Conservation (phyloP, 495 filamentous ascomycete genomes). For the Annulohypoxylon bovei region DNA sequence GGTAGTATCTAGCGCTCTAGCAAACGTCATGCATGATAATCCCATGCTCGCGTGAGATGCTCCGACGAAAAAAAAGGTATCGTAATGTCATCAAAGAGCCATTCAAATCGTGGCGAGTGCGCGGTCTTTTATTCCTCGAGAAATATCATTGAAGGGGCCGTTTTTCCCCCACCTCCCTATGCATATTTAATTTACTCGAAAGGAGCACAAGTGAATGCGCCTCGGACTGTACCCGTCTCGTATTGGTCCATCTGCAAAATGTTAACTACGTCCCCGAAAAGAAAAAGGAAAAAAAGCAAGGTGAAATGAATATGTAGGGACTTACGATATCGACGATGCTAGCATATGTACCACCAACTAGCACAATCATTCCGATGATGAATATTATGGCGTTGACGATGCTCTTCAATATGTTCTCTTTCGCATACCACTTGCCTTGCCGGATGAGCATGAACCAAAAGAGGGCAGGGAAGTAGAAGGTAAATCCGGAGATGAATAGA, state of each 20-base stretch:
- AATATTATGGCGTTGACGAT: conserved; percentile 62
- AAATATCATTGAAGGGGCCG: not conserved
- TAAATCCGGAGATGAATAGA: conserved; percentile 71
- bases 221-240: conserved; percentile 51
- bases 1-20: conserved; percentile 14
- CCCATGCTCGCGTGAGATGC: conserved; percentile 18
- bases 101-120: conserved; percentile 1
- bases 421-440: conserved; percentile 58
- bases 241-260: conserved; percentile 57
- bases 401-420: conserved; percentile 58
- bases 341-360: conserved; percentile 68
- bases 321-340: conserved; percentile 66
- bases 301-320: conserved; percentile 21
- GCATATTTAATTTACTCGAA: conserved; percentile 38
- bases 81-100: conserved; percentile 27
- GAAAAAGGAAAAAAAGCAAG: not conserved
- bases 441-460: conserved; percentile 74
- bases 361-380: conserved; percentile 63
- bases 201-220: conserved; percentile 60
- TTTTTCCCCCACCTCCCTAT: not conserved
- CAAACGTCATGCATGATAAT: conserved; percentile 17
- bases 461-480: conserved; percentile 70
- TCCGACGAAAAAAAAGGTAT: conserved; percentile 17
- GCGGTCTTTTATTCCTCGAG: conserved; percentile 8
- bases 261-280: not conserved